phyloP scores from a whole-genome alignment of 129 eudicot genomes.

The sunflower (Helianthus annuus) region DNA sequence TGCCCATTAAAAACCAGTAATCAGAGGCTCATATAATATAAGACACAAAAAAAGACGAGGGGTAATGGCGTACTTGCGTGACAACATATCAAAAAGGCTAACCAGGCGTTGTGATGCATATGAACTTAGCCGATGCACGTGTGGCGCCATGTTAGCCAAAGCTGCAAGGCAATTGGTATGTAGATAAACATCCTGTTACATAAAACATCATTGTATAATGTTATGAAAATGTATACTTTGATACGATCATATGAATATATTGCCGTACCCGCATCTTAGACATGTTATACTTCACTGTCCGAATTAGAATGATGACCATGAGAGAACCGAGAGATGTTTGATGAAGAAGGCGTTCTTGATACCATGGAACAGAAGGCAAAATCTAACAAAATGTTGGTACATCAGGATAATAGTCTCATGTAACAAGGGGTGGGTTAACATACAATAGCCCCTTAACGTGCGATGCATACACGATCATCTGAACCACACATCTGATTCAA shows the following conservation, averaged over 20 bases:
- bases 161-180: conserved; percentile 97
- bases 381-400: conserved; percentile 49
- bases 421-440: not conserved
- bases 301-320: conserved; percentile 79
- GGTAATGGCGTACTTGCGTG: conserved; percentile 74
- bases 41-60: conserved; percentile 22
- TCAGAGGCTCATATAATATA: not conserved
- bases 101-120: conserved; percentile 94
- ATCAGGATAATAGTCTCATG: conserved; percentile 22
- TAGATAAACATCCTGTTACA: conserved; percentile 91
- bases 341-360: conserved; percentile 92
- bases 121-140: conserved; percentile 82
- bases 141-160: conserved; percentile 97
- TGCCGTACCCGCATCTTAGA: conserved; percentile 78
- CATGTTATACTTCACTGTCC: conserved; percentile 93
- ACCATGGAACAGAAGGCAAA: conserved; percentile 95
- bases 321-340: conserved; percentile 97
- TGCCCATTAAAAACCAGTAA: conserved; percentile 11
- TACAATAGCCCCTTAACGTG: no score
- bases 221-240: not conserved
- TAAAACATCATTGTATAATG: conserved; percentile 2
- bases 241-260: not conserved
- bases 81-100: conserved; percentile 90
- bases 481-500: no score
- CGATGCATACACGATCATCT: no score